Percentiles rank a stretch among this genome's conserved stretches.
Evolutionary conservation across 371 early-diverging fungal species (phyloP).

Genomic region (Mortierella sp.): DNA sequence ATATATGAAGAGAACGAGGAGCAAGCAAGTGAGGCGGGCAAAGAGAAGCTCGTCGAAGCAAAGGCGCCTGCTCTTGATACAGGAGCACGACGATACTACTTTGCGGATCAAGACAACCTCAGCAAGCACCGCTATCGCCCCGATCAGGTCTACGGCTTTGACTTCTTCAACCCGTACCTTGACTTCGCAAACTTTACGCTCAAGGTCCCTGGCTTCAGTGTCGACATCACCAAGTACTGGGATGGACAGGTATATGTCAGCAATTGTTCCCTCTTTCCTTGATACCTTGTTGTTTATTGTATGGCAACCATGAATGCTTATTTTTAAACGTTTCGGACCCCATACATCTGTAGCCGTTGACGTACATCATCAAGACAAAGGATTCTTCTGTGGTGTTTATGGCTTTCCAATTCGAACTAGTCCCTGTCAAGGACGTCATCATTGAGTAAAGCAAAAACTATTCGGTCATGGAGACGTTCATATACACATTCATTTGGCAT

Average conservation of each 20-base stretch:
- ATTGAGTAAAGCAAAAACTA: slow-evolving; percentile 17
- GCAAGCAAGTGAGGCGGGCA: slow-evolving; percentile 1
- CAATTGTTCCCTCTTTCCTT: background rate
- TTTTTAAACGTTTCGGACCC: background rate
- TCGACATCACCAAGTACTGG: slow-evolving; percentile 71
- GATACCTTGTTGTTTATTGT: background rate
- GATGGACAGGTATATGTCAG: slow-evolving; percentile 67
- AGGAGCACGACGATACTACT: slow-evolving; percentile 21
- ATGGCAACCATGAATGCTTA: too few relatives aligned
- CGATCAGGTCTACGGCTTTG: slow-evolving; percentile 70
- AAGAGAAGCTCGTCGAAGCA: slow-evolving; percentile 20
- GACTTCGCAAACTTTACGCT: slow-evolving; percentile 67
- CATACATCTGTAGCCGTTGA: slow-evolving; percentile 58
- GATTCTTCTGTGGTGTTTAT: slow-evolving; percentile 65
- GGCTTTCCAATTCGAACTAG: slow-evolving; percentile 68
- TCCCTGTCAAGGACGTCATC: slow-evolving; percentile 46
- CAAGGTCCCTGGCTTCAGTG: slow-evolving; percentile 70
- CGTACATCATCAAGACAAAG: slow-evolving; percentile 64
- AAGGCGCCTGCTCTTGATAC: slow-evolving; percentile 14
- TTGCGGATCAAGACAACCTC: slow-evolving; percentile 48
- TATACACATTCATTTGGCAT: too few relatives aligned
- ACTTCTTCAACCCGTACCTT: slow-evolving; percentile 76
- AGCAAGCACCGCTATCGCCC: slow-evolving; percentile 55
- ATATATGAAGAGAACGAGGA: too few relatives aligned
- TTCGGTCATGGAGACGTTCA: too few relatives aligned